Percentiles rank a stretch among this genome's conserved stretches.
Evolutionary conservation across 805 yeast genomes (phyloP).

Genomic region (Cyberlindnera misumaiensis): DNA sequence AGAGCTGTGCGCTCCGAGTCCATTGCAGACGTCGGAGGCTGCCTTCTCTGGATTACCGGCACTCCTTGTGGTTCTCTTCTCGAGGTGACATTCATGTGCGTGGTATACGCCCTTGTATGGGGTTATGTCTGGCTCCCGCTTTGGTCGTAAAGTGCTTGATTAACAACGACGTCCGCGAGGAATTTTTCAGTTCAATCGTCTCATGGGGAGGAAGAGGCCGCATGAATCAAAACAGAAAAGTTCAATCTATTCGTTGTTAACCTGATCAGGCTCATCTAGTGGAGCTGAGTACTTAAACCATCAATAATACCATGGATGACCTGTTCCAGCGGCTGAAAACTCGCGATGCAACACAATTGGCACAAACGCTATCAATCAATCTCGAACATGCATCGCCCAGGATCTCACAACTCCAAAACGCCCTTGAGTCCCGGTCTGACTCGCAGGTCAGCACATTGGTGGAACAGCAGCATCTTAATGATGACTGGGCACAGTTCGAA

Average conservation of each 20-base stretch:
- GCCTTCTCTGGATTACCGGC: conserved; percentile 4
- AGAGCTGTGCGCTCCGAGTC: too few relatives aligned
- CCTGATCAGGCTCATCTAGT: too few relatives aligned
- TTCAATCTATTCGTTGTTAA: too few relatives aligned
- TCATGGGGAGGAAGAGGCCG: too few relatives aligned
- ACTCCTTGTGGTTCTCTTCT: conserved; percentile 7
- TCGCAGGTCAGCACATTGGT: conserved; percentile 8
- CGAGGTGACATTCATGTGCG: conserved; percentile 8
- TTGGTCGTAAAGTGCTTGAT: too few relatives aligned
- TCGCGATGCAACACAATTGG: conserved; percentile 3
- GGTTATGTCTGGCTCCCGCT: too few relatives aligned
- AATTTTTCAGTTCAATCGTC: too few relatives aligned
- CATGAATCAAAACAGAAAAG: too few relatives aligned
- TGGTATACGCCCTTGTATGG: too few relatives aligned
- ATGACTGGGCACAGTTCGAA: conserved; percentile 39
- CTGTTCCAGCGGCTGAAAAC: neutral
- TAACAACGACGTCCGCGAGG: too few relatives aligned
- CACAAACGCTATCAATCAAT: conserved; percentile 11
- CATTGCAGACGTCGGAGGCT: neutral
- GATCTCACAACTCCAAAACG: conserved; percentile 13
- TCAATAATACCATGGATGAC: neutral
- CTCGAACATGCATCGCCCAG: conserved; percentile 3
- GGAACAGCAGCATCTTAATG: conserved; percentile 26
- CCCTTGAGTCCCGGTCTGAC: conserved; percentile 14
- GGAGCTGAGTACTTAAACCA: too few relatives aligned